These are phyloP conservation scores for Clathrospora elynae DNA, from an alignment of 2,329 filamentous ascomycete genomes.

Conservation along the genomic window DNA sequence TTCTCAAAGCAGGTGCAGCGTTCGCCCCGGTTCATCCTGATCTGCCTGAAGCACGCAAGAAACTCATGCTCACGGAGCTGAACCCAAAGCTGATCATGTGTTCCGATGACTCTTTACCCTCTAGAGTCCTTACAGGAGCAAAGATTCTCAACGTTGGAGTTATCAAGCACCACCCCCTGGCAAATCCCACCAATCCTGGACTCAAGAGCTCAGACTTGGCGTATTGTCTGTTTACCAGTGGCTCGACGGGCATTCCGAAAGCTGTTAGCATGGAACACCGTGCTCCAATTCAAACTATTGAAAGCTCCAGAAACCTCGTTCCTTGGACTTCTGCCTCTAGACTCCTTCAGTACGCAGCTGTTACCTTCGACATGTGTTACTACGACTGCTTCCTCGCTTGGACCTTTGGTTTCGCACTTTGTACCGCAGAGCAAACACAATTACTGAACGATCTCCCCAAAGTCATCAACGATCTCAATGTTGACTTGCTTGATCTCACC, in stretches of 20 bases:
- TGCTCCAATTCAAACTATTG: conserved; percentile 50
- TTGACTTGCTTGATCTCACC: conserved; percentile 51
- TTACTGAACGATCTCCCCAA: conserved; percentile 48
- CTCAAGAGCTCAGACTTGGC: conserved; percentile 42
- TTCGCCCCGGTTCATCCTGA: conserved; percentile 47
- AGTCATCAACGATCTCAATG: conserved; percentile 43
- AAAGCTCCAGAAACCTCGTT: conserved; percentile 46
- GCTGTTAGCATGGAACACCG: conserved; percentile 52
- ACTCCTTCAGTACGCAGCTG: conserved; percentile 52
- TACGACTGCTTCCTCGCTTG: conserved; percentile 55
- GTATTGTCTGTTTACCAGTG: conserved; percentile 53
- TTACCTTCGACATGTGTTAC: conserved; percentile 55
- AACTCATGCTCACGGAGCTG: conserved; percentile 45
- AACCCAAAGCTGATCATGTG: conserved; percentile 38
- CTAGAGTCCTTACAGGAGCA: neutral
- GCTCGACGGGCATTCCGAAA: conserved; percentile 52
- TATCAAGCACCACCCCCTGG: conserved; percentile 10
- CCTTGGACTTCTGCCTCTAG: conserved; percentile 48
- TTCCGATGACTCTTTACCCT: neutral
- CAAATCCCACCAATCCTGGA: conserved; percentile 34
- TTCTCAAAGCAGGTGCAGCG: conserved; percentile 50
- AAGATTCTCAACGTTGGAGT: conserved; percentile 25
- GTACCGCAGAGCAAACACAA: conserved; percentile 45
- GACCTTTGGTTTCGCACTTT: conserved; percentile 52
- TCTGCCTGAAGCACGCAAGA: conserved; percentile 43